Conservation (phyloP, 2,329 filamentous ascomycete genomes). For the Penicillium janthinellum region DNA sequence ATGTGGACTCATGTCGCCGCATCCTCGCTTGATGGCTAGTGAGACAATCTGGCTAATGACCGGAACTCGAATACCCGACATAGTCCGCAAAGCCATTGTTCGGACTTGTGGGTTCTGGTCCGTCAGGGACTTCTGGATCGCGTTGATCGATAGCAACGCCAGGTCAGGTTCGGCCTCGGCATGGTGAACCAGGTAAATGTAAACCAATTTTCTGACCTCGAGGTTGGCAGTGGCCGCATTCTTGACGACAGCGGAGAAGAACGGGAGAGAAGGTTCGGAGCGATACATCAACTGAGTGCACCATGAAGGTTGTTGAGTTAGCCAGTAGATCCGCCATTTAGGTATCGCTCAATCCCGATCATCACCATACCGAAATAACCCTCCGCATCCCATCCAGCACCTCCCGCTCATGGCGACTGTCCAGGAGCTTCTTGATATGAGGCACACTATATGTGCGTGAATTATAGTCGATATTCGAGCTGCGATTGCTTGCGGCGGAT, state of each 20-base stretch:
- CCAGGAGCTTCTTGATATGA: constrained; percentile 91
- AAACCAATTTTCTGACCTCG: constrained; percentile 96
- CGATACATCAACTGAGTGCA: constrained; percentile 86
- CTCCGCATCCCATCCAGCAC: constrained; percentile 87
- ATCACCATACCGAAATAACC: constrained; percentile 72
- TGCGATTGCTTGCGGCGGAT: constrained; percentile 66
- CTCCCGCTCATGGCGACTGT: constrained; percentile 90
- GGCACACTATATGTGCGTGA: constrained; percentile 70
- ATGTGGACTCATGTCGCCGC: constrained; percentile 89
- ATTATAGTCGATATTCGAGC: constrained; percentile 58
- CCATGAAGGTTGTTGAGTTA: constrained; percentile 17
- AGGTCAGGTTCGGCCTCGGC: constrained; percentile 95
- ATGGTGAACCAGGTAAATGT: constrained; percentile 96
- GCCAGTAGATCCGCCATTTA: constrained; percentile 7
- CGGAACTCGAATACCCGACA: constrained; percentile 95
- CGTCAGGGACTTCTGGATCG: constrained; percentile 95
- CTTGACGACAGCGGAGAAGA: constrained; percentile 98
- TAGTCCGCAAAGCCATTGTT: constrained; percentile 89
- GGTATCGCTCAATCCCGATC: neutral
- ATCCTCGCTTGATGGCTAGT: constrained; percentile 90
- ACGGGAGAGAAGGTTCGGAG: constrained; percentile 81
- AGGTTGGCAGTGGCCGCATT: constrained; percentile 93
- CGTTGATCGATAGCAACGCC: constrained; percentile 94
- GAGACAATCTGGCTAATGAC: constrained; percentile 98
- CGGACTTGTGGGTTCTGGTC: constrained; percentile 89